Evolutionary conservation across 805 yeast genomes (phyloP), one percentile per base, ranked within the genome.

Genomic region (Yarrowia sp.): DNA sequence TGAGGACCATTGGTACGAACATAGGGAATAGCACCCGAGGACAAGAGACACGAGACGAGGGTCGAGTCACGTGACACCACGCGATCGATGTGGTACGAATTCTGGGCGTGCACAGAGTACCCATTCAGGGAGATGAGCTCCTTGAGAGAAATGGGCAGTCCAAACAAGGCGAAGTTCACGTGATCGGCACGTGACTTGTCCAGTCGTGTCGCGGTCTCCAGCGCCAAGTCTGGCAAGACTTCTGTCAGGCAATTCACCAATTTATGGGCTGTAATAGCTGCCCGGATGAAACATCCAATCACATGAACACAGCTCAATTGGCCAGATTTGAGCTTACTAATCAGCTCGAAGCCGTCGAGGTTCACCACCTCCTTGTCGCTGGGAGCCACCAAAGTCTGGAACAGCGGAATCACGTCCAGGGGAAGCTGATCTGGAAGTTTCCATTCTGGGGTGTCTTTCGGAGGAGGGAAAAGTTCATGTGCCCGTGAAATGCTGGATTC

Each of bases 101-200:
- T 71, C 13, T 88, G 88, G 69, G 84, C 76, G 12, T 85, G 75
- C 3, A 87, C 77, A 8, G 82, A 82, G 24, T 79, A 78, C 1
- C 87, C 88, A 66, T 76, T 76, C 63, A 86, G 72, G 68, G 82
- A 79, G 68, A 83, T 75, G 65, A 81, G 79, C 69, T 84, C 87
- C 72, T 87, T 87, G 64, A 87, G 78, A 0, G 89, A 85, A 33
- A 87, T 77, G 2, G 91, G 92, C 34, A 87, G 76, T 1, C 92
- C 92, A 72, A 87, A 90, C 55, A 87, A 79, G 2, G 89, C 87
- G 39, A 81, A 75, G 69, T 82, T 80, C 15, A 87, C 88, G 53
- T 81, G 76, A 46, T 79, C 70, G 65, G 74, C 75, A 67, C 71
- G 84, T 72, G 82, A 81, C 20, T 80, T 83, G 72, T 88, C 93